These are phyloP conservation scores for Botrytis fabae DNA, from an alignment of 2,329 filamentous ascomycete species.

Conservation along the genomic window DNA sequence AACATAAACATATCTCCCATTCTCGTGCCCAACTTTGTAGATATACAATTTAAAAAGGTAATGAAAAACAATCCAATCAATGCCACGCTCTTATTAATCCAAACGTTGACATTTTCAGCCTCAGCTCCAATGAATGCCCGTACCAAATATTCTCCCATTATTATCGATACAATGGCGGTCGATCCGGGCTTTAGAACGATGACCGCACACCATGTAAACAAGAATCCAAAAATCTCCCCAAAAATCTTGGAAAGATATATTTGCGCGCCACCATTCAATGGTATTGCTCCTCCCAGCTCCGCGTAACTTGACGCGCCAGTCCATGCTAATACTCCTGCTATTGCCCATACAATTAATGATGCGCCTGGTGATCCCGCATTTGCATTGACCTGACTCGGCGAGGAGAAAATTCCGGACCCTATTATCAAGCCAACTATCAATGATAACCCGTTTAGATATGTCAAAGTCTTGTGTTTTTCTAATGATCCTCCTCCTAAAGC, in stretches of 20 bases:
- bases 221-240: constrained; percentile 86
- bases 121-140: constrained; percentile 85
- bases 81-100: constrained; percentile 89
- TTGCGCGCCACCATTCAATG: constrained; percentile 90
- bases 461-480: constrained; percentile 94
- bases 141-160: constrained; percentile 97
- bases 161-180: constrained; percentile 92
- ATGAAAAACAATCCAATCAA: constrained; percentile 73
- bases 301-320: constrained; percentile 94
- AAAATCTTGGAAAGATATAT: constrained; percentile 96
- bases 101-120: constrained; percentile 74
- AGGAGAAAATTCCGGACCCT: constrained; percentile 94
- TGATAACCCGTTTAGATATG: constrained; percentile 89
- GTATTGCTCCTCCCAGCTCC: constrained; percentile 92
- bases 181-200: constrained; percentile 91
- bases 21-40: constrained; percentile 81
- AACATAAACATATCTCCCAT: constrained; percentile 95
- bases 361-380: constrained; percentile 91
- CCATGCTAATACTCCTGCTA: constrained; percentile 93
- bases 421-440: constrained; percentile 92
- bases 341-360: constrained; percentile 84
- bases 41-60: constrained; percentile 85
- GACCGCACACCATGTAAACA: constrained; percentile 96
- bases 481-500: constrained; percentile 73
- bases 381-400: constrained; percentile 85